These are phyloP conservation scores for Ceriops zippeliana DNA, from an alignment of 345 rosid genomes.

Conservation along the genomic window DNA sequence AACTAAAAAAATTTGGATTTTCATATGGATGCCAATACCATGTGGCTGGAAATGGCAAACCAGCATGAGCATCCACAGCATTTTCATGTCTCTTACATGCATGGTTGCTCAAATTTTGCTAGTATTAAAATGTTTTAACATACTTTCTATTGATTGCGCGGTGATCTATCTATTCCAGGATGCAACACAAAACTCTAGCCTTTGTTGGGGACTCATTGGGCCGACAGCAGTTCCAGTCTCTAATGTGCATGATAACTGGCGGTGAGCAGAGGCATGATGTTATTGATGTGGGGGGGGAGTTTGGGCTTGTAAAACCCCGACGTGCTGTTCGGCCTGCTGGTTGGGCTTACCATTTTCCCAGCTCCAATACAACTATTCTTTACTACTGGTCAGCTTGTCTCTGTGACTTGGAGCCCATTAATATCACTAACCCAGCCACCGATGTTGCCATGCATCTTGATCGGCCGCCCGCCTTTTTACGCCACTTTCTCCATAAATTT, in stretches of 20 bases:
- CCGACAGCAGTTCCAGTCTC: constrained; percentile 76
- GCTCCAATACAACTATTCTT: constrained; percentile 63
- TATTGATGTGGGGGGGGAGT: constrained; percentile 56
- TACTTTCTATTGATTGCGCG: neutral
- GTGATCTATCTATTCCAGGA: constrained; percentile 41
- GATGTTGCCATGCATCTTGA: constrained; percentile 82
- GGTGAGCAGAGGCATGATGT: constrained; percentile 48
- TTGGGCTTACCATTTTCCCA: constrained; percentile 71
- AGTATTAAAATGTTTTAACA: neutral
- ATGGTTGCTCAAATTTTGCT: constrained; percentile 3
- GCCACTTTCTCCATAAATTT: constrained; percentile 46
- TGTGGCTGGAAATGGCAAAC: too few relatives aligned
- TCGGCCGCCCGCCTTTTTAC: constrained; percentile 70
- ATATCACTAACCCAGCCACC: constrained; percentile 41
- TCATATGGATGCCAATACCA: too few relatives aligned
- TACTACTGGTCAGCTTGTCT: constrained; percentile 77
- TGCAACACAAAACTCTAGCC: constrained; percentile 68
- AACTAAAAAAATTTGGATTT: too few relatives aligned
- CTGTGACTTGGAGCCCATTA: constrained; percentile 59
- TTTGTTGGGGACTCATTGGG: constrained; percentile 89
- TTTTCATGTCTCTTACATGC: neutral
- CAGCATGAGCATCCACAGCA: too few relatives aligned
- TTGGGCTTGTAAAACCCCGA: constrained; percentile 45
- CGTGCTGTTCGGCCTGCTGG: constrained; percentile 63
- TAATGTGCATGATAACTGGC: constrained; percentile 78